Evolutionary conservation across 108 stramenopile species (phyloP).

Genomic region (Cyclotella choctawhatcheeana): DNA sequence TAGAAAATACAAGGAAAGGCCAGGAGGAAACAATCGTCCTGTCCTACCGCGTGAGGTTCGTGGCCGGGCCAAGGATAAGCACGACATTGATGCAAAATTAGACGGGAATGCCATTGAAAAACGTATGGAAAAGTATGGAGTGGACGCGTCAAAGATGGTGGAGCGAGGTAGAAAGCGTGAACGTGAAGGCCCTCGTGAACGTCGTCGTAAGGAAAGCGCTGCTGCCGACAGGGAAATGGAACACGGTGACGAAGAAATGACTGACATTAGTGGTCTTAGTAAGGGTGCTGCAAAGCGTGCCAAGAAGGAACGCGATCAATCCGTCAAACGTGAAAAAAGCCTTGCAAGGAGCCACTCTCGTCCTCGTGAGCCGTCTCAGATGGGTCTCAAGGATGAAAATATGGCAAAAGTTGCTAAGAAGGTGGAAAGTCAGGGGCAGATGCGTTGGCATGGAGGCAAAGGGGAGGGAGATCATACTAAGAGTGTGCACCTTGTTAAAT

Average conservation of each 20-base stretch:
- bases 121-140: constrained; percentile 71
- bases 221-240: constrained; percentile 43
- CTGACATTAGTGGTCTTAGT: constrained; percentile 55
- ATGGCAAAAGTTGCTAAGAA: constrained; percentile 72
- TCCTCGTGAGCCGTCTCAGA: constrained; percentile 79
- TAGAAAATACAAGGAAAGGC: constrained; percentile 59
- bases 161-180: constrained; percentile 75
- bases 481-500: constrained; percentile 87
- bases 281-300: constrained; percentile 78
- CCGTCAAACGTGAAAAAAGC: constrained; percentile 62
- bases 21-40: constrained; percentile 69
- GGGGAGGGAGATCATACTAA: constrained; percentile 92
- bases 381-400: constrained; percentile 78
- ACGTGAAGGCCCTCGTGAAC: constrained; percentile 53
- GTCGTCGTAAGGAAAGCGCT: background rate
- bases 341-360: constrained; percentile 77
- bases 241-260: constrained; percentile 61
- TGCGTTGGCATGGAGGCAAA: constrained; percentile 66
- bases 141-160: constrained; percentile 72
- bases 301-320: constrained; percentile 65
- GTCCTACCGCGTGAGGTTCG: constrained; percentile 73
- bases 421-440: constrained; percentile 69
- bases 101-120: constrained; percentile 65
- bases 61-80: constrained; percentile 74
- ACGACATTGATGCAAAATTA: constrained; percentile 65